Percentiles rank a stretch among this genome's conserved stretches.
These are phyloP conservation scores for Apiosordaria backusii DNA, from an alignment of 495 filamentous ascomycete genomes.

Conservation along the genomic window DNA sequence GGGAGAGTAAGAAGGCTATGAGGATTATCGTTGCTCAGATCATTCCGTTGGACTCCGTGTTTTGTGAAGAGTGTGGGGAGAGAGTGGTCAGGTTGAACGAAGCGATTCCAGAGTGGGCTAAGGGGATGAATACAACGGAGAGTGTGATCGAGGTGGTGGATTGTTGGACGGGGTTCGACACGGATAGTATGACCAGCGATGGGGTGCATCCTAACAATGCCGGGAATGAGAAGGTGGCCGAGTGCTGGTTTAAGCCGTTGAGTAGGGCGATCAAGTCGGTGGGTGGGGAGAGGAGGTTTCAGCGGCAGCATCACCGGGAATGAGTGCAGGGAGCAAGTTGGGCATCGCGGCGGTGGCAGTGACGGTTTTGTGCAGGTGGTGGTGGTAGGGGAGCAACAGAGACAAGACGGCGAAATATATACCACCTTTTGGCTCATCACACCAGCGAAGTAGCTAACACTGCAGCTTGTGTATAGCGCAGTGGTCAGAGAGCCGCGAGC, in stretches of 20 bases:
- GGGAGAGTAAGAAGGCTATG: neutral
- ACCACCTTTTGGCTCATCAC: neutral
- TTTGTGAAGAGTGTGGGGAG: slow-evolving; percentile 30
- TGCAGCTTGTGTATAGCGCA: neutral
- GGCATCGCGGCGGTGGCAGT: neutral
- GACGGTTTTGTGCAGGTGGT: neutral
- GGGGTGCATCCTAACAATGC: slow-evolving; percentile 45
- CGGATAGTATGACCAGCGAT: slow-evolving; percentile 34
- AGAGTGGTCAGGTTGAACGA: slow-evolving; percentile 36
- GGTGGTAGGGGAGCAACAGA: neutral
- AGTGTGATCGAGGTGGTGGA: slow-evolving; percentile 45
- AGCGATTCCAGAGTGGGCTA: slow-evolving; percentile 41
- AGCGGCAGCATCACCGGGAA: neutral
- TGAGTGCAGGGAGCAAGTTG: neutral
- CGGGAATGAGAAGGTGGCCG: slow-evolving; percentile 41
- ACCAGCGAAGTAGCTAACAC: neutral
- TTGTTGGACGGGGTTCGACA: slow-evolving; percentile 42
- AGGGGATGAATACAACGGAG: slow-evolving; percentile 29
- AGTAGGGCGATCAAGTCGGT: slow-evolving; percentile 10
- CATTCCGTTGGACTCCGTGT: slow-evolving; percentile 40
- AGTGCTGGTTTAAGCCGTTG: slow-evolving; percentile 33
- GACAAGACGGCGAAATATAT: too few relatives aligned
- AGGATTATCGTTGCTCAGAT: slow-evolving; percentile 35
- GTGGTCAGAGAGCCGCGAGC: neutral
- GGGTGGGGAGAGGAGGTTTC: neutral